These are phyloP conservation scores for Calonectria pseudoreteaudii DNA, from an alignment of 2,329 filamentous ascomycete genomes.

Conservation along the genomic window DNA sequence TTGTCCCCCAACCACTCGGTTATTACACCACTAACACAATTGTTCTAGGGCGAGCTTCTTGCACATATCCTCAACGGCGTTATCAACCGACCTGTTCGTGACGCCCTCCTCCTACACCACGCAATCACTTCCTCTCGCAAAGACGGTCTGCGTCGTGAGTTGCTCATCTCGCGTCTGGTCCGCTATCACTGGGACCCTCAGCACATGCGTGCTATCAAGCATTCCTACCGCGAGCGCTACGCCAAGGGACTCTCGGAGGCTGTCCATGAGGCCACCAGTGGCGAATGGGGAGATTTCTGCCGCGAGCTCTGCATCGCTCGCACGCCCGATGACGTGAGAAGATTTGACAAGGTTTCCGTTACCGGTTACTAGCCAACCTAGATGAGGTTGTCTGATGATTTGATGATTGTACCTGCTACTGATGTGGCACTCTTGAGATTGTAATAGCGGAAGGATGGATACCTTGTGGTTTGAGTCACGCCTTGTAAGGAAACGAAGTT, in stretches of 20 bases:
- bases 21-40: slow-evolving; percentile 4
- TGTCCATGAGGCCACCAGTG: slow-evolving; percentile 80
- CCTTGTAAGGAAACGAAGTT: slow-evolving; percentile 13
- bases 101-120: slow-evolving; percentile 91
- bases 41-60: slow-evolving; percentile 84
- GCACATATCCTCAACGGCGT: slow-evolving; percentile 96
- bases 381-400: background rate
- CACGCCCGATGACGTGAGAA: slow-evolving; percentile 69
- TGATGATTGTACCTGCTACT: background rate
- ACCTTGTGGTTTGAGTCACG: background rate
- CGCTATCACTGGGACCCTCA: slow-evolving; percentile 91
- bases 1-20: background rate
- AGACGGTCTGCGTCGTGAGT: slow-evolving; percentile 81
- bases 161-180: slow-evolving; percentile 89
- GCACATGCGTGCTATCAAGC: slow-evolving; percentile 84
- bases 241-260: slow-evolving; percentile 79
- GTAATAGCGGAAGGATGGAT: slow-evolving; percentile 2
- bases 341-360: slow-evolving; percentile 56
- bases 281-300: slow-evolving; percentile 84
- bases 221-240: slow-evolving; percentile 84
- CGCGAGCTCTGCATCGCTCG: slow-evolving; percentile 74
- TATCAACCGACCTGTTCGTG: slow-evolving; percentile 94
- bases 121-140: slow-evolving; percentile 81
- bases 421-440: slow-evolving; percentile 16
- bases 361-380: slow-evolving; percentile 14